Evolutionary conservation across 2,329 filamentous ascomycete species (phyloP), one percentile per base, ranked within the genome.

Genomic region (Hypoxylon sp.): DNA sequence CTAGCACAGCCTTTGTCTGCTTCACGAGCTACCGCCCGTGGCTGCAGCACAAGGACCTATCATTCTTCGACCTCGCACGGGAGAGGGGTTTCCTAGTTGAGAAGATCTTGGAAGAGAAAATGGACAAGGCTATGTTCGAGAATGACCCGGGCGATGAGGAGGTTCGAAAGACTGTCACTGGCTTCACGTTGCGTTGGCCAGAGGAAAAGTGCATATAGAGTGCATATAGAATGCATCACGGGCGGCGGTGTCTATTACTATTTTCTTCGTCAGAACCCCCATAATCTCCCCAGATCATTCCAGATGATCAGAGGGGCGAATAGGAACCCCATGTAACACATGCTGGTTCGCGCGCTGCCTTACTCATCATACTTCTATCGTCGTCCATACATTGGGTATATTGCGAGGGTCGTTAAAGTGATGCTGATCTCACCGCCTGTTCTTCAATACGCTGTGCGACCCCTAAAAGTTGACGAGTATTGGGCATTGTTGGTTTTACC

Each of bases 21-120:
- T 98, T 98, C 82, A 97, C 94, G 0, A 94, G 93, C 19, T 97
- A 98, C 81, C 86, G 96, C 70, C 94, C 95, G 1, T 98, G 94
- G 94, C 83, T 98, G 76, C 85, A 92, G 74, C 87, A 94, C 70
- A 92, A 94, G 79, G 96, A 97, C 76, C 84, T 97, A 78, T 88
- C 87, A 3, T 98, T 98, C 82, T 98, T 98, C 77, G 92, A 94
- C 53, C 76, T 94, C 63, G 92, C 91, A 3, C 84, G 88, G 65
- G 87, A 88, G 56, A 85, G 84, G 53, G 94, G 94, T 0, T 92
- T 98, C 67, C 81, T 81, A 14, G 94, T 97, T 2, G 90, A 91
- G 70, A 93, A 95, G 83, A 85, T 97, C 35, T 83, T 94, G 52
- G 93, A 98, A 80, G 88, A 91, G 79, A 88, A 91, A 74, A 90